Conservation (phyloP, 345 rosid genomes). For the Arabis hirsuta region DNA sequence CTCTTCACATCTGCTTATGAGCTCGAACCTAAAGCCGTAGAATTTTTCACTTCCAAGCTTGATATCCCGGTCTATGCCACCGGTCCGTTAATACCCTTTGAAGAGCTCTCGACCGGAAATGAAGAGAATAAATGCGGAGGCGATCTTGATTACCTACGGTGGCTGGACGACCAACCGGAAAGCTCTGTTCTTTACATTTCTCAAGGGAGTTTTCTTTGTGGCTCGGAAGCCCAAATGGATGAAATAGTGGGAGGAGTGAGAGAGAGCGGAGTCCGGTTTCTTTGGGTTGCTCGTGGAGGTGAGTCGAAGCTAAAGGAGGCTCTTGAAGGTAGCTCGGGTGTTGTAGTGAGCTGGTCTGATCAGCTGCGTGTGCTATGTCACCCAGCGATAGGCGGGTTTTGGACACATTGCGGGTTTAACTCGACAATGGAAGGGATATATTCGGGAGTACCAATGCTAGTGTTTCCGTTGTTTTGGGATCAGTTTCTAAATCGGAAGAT, state of each 20-base stretch:
- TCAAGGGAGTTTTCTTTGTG: conserved; percentile 52
- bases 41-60: conserved; percentile 35
- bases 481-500: conserved; percentile 55
- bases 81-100: conserved; percentile 52
- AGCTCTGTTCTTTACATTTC: conserved; percentile 52
- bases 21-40: conserved; percentile 53
- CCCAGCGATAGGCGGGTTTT: conserved; percentile 60
- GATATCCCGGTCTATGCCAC: conserved; percentile 43
- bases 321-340: conserved; percentile 32
- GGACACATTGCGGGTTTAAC: conserved; percentile 75
- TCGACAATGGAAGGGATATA: conserved; percentile 59
- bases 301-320: not conserved
- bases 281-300: conserved; percentile 58
- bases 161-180: conserved; percentile 50
- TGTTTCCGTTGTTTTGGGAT: conserved; percentile 55
- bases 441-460: conserved; percentile 55
- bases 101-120: conserved; percentile 5
- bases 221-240: conserved; percentile 44
- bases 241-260: conserved; percentile 49
- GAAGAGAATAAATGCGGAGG: not conserved
- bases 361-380: conserved; percentile 61
- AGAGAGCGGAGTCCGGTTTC: conserved; percentile 44
- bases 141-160: conserved; percentile 26
- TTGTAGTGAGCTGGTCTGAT: conserved; percentile 58
- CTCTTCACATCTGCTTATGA: conserved; percentile 55